Evolutionary conservation across 768 basidiomycete species (phyloP).

Genomic region (Sutorius australiensis): DNA sequence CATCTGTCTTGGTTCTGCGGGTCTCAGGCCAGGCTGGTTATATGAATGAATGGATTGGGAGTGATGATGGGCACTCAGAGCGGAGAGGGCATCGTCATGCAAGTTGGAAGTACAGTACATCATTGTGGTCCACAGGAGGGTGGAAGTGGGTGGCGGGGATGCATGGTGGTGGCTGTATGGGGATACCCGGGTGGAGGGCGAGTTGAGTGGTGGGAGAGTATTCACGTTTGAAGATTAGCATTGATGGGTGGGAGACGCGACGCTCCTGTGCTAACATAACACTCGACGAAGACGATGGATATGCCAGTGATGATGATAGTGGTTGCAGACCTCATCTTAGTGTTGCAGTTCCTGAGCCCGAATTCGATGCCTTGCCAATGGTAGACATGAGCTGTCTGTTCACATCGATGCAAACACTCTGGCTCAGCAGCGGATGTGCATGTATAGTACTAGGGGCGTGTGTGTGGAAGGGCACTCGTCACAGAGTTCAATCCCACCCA

Average conservation of each 20-base stretch:
- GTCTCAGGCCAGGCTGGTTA: slow-evolving; percentile 18
- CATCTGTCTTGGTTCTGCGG: slow-evolving; percentile 24
- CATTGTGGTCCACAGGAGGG: slow-evolving; percentile 22
- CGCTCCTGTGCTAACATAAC: too few species aligned
- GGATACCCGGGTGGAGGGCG: slow-evolving; percentile 25
- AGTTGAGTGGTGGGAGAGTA: slow-evolving; percentile 41
- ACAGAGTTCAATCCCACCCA: too few species aligned
- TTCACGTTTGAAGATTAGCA: slow-evolving; percentile 33
- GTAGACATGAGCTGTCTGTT: too few species aligned
- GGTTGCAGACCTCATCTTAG: too few species aligned
- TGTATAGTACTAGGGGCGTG: too few species aligned
- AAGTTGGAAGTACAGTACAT: slow-evolving; percentile 39
- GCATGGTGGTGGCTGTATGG: slow-evolving; percentile 26
- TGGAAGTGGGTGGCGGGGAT: slow-evolving; percentile 25
- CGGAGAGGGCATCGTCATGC: slow-evolving; percentile 38
- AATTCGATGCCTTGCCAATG: too few species aligned
- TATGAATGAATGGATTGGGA: slow-evolving; percentile 17
- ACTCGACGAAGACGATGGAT: too few species aligned
- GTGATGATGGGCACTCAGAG: slow-evolving; percentile 14
- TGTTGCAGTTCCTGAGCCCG: too few species aligned
- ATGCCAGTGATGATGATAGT: too few species aligned
- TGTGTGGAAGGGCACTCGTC: too few species aligned
- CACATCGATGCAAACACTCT: too few species aligned
- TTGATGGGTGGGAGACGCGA: slow-evolving; percentile 34
- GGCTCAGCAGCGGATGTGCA: too few species aligned